Evolutionary conservation across 257 asterid genomes (phyloP), one percentile per base, ranked within the genome.

Genomic region (Sherardia arvensis): DNA sequence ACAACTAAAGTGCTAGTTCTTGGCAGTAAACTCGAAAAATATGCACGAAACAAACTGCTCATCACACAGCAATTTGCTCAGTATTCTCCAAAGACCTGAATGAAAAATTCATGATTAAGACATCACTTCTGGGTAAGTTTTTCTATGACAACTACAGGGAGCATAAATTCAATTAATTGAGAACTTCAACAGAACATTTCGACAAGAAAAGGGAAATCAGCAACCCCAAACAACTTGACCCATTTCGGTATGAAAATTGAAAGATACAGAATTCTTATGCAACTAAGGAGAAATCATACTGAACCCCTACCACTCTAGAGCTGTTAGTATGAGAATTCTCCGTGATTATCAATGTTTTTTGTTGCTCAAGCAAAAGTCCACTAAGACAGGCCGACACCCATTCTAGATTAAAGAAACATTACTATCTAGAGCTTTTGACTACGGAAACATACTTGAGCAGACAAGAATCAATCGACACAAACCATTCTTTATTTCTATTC

Each of bases 21-120:
- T 27, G 84, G 71, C 59, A 80, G 68, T 67, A 80, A 56, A 55
- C 78, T 76, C 27, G 87, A 55, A 20, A 76, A 71, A 72, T 81
- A 84, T 73, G 86, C 80, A 77, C 79, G 84, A 71, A 91, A 80
- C 91, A 80, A 79, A 73, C 88, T 66, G 75, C 73, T 79, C 95
- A 91, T 91, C 80, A 79, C 87, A 79, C 57, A 71, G 70, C 61
- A 34, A 68, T 66, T 73, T 61, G 67, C 73, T 66, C 60, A 47
- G 69, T 66, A 45, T 69, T 67, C 54, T 71, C 62, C 87, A 72
- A 70, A 70, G 70, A 75, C 55, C 87, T 75, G 83, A 68, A 74
- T 53, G 10, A 48, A 59, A 34, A 47, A 47, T 4, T 22, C 8
- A 57, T 38, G 47, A 0, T 9, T 4, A 36, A 49, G 53, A 3